Percentiles rank a stretch among this genome's conserved stretches.
phyloP scores from a whole-genome alignment of 768 basidiomycete species.

The Tephrocybe sp. region DNA sequence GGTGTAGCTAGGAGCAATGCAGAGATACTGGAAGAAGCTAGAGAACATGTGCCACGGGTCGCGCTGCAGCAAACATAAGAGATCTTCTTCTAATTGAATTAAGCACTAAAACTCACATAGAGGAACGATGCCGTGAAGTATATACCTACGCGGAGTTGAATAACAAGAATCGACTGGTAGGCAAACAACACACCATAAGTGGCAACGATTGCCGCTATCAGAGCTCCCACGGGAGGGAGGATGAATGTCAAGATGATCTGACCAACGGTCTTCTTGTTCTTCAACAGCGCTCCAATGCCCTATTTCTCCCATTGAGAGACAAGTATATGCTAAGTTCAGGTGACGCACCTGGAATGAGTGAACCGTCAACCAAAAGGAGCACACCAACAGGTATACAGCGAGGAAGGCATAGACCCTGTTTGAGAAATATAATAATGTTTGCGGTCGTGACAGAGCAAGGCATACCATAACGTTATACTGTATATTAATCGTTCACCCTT shows the following conservation, averaged over 20 bases:
- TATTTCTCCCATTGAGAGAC: constrained; percentile 19
- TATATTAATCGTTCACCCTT: constrained; percentile 84
- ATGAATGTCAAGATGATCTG: constrained; percentile 63
- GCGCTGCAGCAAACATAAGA: constrained; percentile 43
- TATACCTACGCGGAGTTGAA: constrained; percentile 45
- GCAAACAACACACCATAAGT: constrained; percentile 64
- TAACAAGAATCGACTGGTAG: background rate
- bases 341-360: constrained; percentile 68
- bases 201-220: constrained; percentile 85
- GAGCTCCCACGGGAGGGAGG: constrained; percentile 69
- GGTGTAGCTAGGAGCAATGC: constrained; percentile 88
- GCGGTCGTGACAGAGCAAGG: constrained; percentile 4
- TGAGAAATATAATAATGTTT: constrained; percentile 5
- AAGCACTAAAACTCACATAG: constrained; percentile 53
- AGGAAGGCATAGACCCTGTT: constrained; percentile 83
- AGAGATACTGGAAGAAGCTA: constrained; percentile 88
- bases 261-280: constrained; percentile 44
- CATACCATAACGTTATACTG: constrained; percentile 68
- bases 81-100: background rate
- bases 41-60: constrained; percentile 99
- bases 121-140: constrained; percentile 83
- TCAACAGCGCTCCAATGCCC: constrained; percentile 52
- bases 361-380: constrained; percentile 82
- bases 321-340: background rate
- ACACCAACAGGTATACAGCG: constrained; percentile 80